These are phyloP conservation scores for Ceratobasidium sp. DNA, from an alignment of 1,284 basidiomycete species.

Conservation along the genomic window DNA sequence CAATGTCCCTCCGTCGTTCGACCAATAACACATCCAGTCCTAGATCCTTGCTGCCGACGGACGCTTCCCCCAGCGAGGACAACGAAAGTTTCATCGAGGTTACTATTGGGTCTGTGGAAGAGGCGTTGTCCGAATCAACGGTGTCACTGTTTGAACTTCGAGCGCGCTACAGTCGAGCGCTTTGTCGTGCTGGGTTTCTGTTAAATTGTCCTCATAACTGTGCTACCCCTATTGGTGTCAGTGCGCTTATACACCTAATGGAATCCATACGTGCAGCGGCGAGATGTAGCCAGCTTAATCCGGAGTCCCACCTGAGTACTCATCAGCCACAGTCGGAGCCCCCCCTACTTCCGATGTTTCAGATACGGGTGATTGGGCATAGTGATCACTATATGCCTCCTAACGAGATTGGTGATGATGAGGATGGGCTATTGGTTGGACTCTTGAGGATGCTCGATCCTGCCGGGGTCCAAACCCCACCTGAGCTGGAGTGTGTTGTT, in stretches of 20 bases:
- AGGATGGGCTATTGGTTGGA: background rate
- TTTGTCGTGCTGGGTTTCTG: background rate
- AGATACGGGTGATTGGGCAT: background rate
- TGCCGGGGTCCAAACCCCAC: background rate
- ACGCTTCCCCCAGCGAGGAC: background rate
- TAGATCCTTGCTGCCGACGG: too few species aligned
- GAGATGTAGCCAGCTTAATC: background rate
- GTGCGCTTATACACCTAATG: background rate
- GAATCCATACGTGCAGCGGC: background rate
- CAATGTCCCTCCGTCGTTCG: background rate
- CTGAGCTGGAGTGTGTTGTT: background rate
- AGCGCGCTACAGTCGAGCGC: conserved; percentile 1
- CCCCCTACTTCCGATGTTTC: background rate
- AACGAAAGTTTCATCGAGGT: background rate
- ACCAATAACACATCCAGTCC: background rate
- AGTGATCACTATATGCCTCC: background rate
- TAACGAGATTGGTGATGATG: background rate
- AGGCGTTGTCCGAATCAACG: background rate
- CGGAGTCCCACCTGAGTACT: background rate
- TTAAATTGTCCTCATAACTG: background rate
- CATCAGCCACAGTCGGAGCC: background rate
- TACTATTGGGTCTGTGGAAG: background rate
- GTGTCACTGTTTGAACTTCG: background rate
- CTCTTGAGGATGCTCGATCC: too few species aligned
- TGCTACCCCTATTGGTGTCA: background rate